Evolutionary conservation across 805 yeast species (phyloP).

Genomic region (Metschnikowia chrysomelidarum): DNA sequence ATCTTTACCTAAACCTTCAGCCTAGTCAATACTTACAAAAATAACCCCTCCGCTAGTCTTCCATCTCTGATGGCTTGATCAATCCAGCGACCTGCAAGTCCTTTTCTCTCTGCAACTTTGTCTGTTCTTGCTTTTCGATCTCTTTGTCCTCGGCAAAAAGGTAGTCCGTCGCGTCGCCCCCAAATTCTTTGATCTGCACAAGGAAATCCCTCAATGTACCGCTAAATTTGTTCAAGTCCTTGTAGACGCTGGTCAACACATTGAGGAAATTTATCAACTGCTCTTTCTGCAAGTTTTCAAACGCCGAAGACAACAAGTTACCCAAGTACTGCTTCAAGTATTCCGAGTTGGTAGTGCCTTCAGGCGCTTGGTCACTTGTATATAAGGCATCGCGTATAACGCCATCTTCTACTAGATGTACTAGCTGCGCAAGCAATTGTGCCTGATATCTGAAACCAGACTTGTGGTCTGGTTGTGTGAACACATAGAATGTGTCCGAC

Average conservation of each 20-base stretch:
- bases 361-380: slow-evolving; percentile 74
- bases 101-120: slow-evolving; percentile 67
- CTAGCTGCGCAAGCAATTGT: slow-evolving; percentile 75
- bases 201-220: slow-evolving; percentile 90
- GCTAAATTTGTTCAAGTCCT: slow-evolving; percentile 72
- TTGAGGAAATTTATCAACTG: slow-evolving; percentile 80
- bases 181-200: slow-evolving; percentile 92
- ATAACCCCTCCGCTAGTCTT: slow-evolving; percentile 44
- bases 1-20: too few relatives aligned
- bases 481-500: slow-evolving; percentile 87
- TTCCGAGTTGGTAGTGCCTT: slow-evolving; percentile 77
- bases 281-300: slow-evolving; percentile 82
- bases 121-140: slow-evolving; percentile 66
- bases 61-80: slow-evolving; percentile 92
- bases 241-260: slow-evolving; percentile 71
- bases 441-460: slow-evolving; percentile 92
- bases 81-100: slow-evolving; percentile 91
- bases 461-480: slow-evolving; percentile 96
- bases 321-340: slow-evolving; percentile 80
- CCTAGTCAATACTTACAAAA: too few relatives aligned
- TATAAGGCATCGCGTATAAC: slow-evolving; percentile 78
- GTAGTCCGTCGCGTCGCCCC: slow-evolving; percentile 94
- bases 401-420: slow-evolving; percentile 76
- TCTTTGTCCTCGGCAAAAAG: slow-evolving; percentile 92
- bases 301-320: slow-evolving; percentile 80